These are phyloP conservation scores for Astragalus glycyphyllos DNA, from an alignment of 306 rosid species.

Conservation along the genomic window DNA sequence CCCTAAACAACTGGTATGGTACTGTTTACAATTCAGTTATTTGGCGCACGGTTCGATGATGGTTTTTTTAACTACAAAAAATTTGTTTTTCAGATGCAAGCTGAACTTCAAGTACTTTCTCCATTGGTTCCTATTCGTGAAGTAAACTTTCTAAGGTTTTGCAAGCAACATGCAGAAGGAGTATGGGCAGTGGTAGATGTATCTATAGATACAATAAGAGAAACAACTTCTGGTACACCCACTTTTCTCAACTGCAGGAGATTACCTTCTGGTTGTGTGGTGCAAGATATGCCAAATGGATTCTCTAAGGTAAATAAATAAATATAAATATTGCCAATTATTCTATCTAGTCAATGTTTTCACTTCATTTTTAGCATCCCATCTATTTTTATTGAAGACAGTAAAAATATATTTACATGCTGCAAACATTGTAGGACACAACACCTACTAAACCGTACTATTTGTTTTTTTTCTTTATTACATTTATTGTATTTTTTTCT, in stretches of 20 bases:
- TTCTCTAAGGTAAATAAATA: slow-evolving; percentile 70
- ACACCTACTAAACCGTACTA: slow-evolving; percentile 30
- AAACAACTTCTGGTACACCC: slow-evolving; percentile 58
- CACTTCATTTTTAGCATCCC: slow-evolving; percentile 34
- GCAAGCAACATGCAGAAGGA: slow-evolving; percentile 93
- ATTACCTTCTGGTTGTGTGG: slow-evolving; percentile 92
- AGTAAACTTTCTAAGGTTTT: slow-evolving; percentile 77
- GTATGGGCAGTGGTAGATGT: slow-evolving; percentile 94
- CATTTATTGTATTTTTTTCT: no score
- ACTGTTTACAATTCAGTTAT: no score
- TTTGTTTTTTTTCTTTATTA: no score
- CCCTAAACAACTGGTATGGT: no score
- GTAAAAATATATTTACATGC: slow-evolving; percentile 40
- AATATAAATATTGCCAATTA: not conserved
- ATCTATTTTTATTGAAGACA: slow-evolving; percentile 36
- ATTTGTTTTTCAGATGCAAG: slow-evolving; percentile 68
- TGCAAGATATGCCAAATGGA: slow-evolving; percentile 94
- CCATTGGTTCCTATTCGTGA: slow-evolving; percentile 84
- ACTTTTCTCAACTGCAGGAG: slow-evolving; percentile 68
- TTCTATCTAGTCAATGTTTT: not conserved
- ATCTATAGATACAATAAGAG: slow-evolving; percentile 69
- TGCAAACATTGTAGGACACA: slow-evolving; percentile 1
- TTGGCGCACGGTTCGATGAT: no score
- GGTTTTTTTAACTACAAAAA: not conserved
- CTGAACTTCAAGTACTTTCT: slow-evolving; percentile 88